A percentile compares a stretch with the other conserved stretches of the same genome.
These are phyloP conservation scores for Globisporangium abappressorium DNA, from an alignment of 352 stramenopile genomes.

Conservation along the genomic window DNA sequence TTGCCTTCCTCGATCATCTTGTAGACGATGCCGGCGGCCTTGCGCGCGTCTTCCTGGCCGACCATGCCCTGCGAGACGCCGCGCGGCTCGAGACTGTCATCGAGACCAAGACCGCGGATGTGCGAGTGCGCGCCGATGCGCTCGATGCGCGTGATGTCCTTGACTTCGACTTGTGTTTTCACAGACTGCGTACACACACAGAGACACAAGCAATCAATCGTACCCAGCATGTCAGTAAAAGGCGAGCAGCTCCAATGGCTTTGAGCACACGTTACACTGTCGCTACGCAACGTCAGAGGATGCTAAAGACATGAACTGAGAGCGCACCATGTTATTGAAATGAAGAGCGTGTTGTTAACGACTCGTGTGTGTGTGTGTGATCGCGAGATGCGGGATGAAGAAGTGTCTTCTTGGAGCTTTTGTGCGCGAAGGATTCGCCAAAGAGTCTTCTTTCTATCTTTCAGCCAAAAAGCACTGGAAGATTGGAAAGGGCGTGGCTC, in stretches of 20 bases:
- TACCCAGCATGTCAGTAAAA: not conserved
- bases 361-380: not conserved
- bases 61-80: conserved; percentile 96
- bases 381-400: not conserved
- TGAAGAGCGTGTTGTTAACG: not conserved
- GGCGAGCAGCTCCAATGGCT: not conserved
- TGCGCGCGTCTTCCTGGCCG: conserved; percentile 92
- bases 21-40: conserved; percentile 93
- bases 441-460: conserved; percentile 14
- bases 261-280: not conserved
- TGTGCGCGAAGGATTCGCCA: not conserved
- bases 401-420: not conserved
- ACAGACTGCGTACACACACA: conserved; percentile 35
- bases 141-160: conserved; percentile 98
- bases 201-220: not conserved
- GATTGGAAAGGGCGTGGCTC: conserved; percentile 3
- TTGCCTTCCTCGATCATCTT: conserved; percentile 99
- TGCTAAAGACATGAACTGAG: not conserved
- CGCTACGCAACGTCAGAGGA: not conserved
- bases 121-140: conserved; percentile 99
- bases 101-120: conserved; percentile 97
- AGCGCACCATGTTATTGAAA: not conserved
- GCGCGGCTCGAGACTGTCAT: conserved; percentile 95
- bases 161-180: conserved; percentile 89
- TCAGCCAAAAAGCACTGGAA: conserved; percentile 7